Base-by-base conservation (phyloP, 2,329 filamentous ascomycete genomes). In the Thelonectria olida region DNA sequence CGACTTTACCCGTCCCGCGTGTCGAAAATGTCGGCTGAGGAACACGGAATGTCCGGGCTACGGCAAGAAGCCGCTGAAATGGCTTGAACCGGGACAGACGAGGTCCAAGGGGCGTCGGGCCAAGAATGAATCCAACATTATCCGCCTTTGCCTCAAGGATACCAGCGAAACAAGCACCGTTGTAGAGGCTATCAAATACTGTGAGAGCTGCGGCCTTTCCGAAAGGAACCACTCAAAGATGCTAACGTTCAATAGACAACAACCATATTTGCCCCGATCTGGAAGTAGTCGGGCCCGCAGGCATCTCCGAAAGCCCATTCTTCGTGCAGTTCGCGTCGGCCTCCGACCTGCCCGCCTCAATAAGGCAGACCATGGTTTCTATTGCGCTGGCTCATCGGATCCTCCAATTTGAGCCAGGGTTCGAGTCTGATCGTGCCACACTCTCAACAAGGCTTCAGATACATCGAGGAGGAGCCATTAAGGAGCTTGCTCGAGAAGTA, bases 11-110 rank as follows among this genome's bases (percentile, higher is more conserved):
- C 58, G 54, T 25, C 67, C 67, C 2, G 47, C 22, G 6, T 69
- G 66, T 47, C 9, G 38, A 5, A 68, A 67, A 34, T 69, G 67
- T 17, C 17, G 27, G 13, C 7, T 31, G 7, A 57, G 64, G 5
- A 59, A 65, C 3, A 34, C 56, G 8, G 10, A 47, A 12, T 68
- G 66, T 28, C 58, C 66, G 4, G 66, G 66, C 4, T 70, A 69
- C 54, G 67, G 59, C 36, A 55, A 64, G 45, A 70, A 66, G 50
- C 66, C 67, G 17, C 58, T 68, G 9, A 64, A 61, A 51, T 69
- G 64, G 67, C 58, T 68, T 4, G 48, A 60, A 39, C 64, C 66
- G 2, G 66, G 66, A 7, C 62, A 68, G 48, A 68, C 65, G 6
- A 55, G 65, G 34, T 68, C 64, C 25, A 68, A 68, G 39, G 61